These are phyloP conservation scores for Xylaria nigripes DNA, from an alignment of 495 filamentous ascomycete species.

Conservation along the genomic window DNA sequence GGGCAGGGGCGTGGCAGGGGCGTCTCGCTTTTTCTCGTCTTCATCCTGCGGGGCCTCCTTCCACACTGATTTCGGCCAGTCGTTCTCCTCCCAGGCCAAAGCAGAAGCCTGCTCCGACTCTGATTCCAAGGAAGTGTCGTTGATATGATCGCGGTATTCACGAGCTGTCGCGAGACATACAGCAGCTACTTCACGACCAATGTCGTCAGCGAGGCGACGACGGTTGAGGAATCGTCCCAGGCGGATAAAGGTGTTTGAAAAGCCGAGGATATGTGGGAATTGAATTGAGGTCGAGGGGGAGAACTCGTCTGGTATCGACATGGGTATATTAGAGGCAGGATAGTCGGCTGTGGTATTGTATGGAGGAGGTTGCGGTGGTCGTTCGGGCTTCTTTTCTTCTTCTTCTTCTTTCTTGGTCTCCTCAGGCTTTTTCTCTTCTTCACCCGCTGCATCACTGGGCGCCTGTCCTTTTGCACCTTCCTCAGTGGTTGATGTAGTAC, in stretches of 20 bases:
- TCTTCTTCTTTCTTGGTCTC: conserved; percentile 33
- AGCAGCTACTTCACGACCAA: conserved; percentile 83
- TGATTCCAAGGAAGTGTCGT: conserved; percentile 10
- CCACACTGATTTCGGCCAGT: conserved; percentile 79
- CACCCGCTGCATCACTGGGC: conserved; percentile 8
- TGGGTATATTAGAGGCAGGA: conserved; percentile 49
- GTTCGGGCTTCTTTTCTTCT: conserved; percentile 35
- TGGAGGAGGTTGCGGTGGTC: conserved; percentile 46
- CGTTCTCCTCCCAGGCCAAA: conserved; percentile 68
- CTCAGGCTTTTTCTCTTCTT: conserved; percentile 23
- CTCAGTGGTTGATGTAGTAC: not conserved
- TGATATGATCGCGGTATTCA: conserved; percentile 31
- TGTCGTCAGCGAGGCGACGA: conserved; percentile 72
- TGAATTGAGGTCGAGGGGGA: conserved; percentile 60
- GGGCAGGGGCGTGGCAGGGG: conserved; percentile 13
- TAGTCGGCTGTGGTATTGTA: conserved; percentile 69
- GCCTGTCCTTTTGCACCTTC: conserved; percentile 18
- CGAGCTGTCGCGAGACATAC: conserved; percentile 62
- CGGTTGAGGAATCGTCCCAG: conserved; percentile 85
- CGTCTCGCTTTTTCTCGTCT: conserved; percentile 12
- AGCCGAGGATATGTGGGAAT: conserved; percentile 88
- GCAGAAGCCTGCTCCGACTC: conserved; percentile 60
- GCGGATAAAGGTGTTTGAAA: conserved; percentile 81
- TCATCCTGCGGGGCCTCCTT: conserved; percentile 62
- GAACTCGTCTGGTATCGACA: conserved; percentile 51